Evolutionary conservation across 129 eudicot genomes (phyloP).

Genomic region (Flaveria robusta): DNA sequence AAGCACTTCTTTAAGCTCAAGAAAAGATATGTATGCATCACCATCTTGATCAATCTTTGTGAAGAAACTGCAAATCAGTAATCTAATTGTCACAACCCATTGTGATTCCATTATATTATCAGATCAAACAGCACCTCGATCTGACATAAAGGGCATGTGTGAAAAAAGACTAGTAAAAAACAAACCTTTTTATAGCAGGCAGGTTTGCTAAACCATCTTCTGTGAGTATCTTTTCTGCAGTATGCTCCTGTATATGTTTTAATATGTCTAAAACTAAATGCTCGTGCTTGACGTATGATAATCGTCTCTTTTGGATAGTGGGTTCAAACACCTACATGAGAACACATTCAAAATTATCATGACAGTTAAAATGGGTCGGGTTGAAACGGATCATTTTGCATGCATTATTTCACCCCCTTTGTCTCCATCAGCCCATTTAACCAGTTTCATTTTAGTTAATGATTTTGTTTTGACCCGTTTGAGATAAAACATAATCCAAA

Average conservation of each 20-base stretch:
- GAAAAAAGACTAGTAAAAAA: background rate
- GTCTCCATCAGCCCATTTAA: background rate
- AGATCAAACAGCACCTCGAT: background rate
- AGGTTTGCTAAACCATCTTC: slow-evolving; percentile 60
- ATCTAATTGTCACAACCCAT: background rate
- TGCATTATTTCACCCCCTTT: background rate
- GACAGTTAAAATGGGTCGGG: background rate
- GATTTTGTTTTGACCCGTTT: background rate
- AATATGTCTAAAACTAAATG: slow-evolving; percentile 65
- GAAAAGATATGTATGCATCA: slow-evolving; percentile 53
- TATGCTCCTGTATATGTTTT: slow-evolving; percentile 52
- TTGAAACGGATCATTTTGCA: background rate
- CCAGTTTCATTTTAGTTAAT: background rate
- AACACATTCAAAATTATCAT: background rate
- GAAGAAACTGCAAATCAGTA: slow-evolving; percentile 52
- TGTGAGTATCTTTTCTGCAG: slow-evolving; percentile 51
- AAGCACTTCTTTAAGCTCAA: slow-evolving; percentile 62
- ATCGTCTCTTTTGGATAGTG: slow-evolving; percentile 68
- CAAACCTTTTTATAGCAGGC: slow-evolving; percentile 50
- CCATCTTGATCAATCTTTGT: slow-evolving; percentile 57
- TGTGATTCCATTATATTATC: background rate
- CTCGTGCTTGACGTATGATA: slow-evolving; percentile 68
- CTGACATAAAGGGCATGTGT: background rate
- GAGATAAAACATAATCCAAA: slow-evolving; percentile 7
- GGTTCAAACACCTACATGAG: slow-evolving; percentile 72